A percentile compares a stretch with the other conserved stretches of the same genome.
Evolutionary conservation across 2,329 filamentous ascomycete genomes (phyloP).

Genomic region (Epicoccum sorghinum): DNA sequence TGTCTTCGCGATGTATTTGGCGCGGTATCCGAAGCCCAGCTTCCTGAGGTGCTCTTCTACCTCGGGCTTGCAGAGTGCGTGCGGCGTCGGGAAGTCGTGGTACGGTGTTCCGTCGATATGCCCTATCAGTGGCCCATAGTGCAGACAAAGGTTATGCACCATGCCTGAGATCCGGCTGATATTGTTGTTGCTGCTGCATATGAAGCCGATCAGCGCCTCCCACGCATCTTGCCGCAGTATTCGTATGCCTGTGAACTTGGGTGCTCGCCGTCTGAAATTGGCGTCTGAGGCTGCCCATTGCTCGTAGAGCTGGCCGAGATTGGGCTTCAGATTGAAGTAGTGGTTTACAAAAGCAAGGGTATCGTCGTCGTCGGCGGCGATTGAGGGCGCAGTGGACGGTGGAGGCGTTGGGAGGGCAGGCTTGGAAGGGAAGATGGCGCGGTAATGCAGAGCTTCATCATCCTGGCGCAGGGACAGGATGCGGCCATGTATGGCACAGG

Average conservation of each 20-base stretch:
- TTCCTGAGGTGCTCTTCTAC: slow-evolving; percentile 81
- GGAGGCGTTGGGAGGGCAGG: slow-evolving; percentile 38
- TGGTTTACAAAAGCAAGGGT: slow-evolving; percentile 77
- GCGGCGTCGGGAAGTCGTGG: slow-evolving; percentile 84
- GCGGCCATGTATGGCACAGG: slow-evolving; percentile 83
- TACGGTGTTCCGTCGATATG: slow-evolving; percentile 73
- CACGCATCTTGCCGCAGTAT: slow-evolving; percentile 95
- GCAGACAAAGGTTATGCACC: slow-evolving; percentile 87
- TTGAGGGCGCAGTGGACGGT: slow-evolving; percentile 29
- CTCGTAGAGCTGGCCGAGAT: slow-evolving; percentile 76
- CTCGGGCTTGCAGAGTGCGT: slow-evolving; percentile 71
- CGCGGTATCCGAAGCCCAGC: slow-evolving; percentile 92
- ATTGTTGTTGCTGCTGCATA: slow-evolving; percentile 99
- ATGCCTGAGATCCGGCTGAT: slow-evolving; percentile 94
- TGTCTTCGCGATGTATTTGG: slow-evolving; percentile 89
- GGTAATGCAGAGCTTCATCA: slow-evolving; percentile 77
- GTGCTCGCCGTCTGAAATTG: slow-evolving; percentile 88
- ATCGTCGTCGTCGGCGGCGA: slow-evolving; percentile 62
- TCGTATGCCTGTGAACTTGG: slow-evolving; percentile 85
- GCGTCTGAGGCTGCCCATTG: slow-evolving; percentile 85
- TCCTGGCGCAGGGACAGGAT: slow-evolving; percentile 88
- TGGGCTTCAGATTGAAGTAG: slow-evolving; percentile 86
- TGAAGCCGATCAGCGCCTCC: slow-evolving; percentile 93
- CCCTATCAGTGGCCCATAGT: slow-evolving; percentile 81
- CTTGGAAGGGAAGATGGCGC: slow-evolving; percentile 63